Evolutionary conservation across 129 eudicot species (phyloP).

Genomic region (Ambrosia artemisiifolia): DNA sequence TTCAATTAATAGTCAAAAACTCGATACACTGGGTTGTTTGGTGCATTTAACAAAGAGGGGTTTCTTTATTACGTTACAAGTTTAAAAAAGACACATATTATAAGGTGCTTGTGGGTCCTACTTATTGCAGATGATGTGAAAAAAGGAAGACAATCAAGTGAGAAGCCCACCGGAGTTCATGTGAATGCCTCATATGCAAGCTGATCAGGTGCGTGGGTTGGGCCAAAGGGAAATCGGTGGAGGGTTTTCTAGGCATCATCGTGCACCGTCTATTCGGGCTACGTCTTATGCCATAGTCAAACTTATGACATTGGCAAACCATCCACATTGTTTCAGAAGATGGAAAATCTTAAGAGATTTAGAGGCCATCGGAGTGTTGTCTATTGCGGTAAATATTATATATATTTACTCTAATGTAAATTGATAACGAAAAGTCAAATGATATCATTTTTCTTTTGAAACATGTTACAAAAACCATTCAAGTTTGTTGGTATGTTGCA

Average conservation of each 20-base stretch:
- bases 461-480: neutral
- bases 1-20: too few relatives aligned
- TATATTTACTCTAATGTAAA: neutral
- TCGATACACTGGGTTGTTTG: too few relatives aligned
- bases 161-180: conserved; percentile 56
- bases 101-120: conserved; percentile 11
- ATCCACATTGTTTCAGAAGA: conserved; percentile 85
- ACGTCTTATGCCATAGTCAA: conserved; percentile 89
- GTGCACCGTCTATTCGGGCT: conserved; percentile 79
- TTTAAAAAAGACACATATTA: too few relatives aligned
- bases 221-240: conserved; percentile 89
- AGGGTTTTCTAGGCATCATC: conserved; percentile 86
- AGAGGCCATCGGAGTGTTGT: conserved; percentile 93
- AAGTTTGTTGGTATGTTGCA: neutral
- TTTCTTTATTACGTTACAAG: too few relatives aligned
- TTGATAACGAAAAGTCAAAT: neutral
- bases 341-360: conserved; percentile 70
- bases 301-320: conserved; percentile 93
- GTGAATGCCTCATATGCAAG: conserved; percentile 89
- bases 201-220: conserved; percentile 86
- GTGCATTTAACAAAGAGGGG: too few relatives aligned
- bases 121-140: conserved; percentile 44
- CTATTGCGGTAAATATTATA: conserved; percentile 93
- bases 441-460: neutral
- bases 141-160: conserved; percentile 34